Evolutionary conservation across 1,284 basidiomycete species (phyloP).

Genomic region (Heterobasidion occidentale): DNA sequence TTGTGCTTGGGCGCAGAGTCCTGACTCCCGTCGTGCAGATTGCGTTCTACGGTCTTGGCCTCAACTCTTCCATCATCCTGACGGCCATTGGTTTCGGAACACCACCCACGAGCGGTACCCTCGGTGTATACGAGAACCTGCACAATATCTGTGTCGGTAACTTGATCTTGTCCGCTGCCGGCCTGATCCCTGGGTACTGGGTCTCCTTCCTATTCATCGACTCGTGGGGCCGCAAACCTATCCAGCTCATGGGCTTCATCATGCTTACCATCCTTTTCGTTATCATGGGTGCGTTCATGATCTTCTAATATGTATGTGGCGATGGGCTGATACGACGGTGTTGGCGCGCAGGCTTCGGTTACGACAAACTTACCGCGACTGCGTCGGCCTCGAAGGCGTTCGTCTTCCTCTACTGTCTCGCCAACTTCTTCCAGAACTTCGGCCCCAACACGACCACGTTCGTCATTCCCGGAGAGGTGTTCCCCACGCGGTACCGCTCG

Average conservation of each 20-base stretch:
- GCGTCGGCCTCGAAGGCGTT: slow-evolving; percentile 50
- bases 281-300: slow-evolving; percentile 38
- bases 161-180: slow-evolving; percentile 64
- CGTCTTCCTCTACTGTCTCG: slow-evolving; percentile 71
- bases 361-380: slow-evolving; percentile 55
- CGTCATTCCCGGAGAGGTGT: slow-evolving; percentile 76
- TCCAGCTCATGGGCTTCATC: slow-evolving; percentile 75
- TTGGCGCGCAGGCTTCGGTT: slow-evolving; percentile 54
- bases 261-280: slow-evolving; percentile 61
- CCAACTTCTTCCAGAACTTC: slow-evolving; percentile 72
- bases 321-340: background rate
- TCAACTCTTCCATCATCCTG: slow-evolving; percentile 69
- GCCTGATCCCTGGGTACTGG: slow-evolving; percentile 73
- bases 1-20: slow-evolving; percentile 6
- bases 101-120: slow-evolving; percentile 26
- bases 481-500: slow-evolving; percentile 82
- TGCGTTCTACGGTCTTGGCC: slow-evolving; percentile 79
- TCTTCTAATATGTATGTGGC: background rate
- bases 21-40: slow-evolving; percentile 37
- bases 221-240: slow-evolving; percentile 64
- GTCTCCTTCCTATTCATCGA: slow-evolving; percentile 65
- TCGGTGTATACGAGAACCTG: slow-evolving; percentile 40
- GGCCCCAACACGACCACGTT: slow-evolving; percentile 83
- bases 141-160: slow-evolving; percentile 53
- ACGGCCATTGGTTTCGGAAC: slow-evolving; percentile 50